Percentiles rank a stretch among this genome's conserved stretches.
These are phyloP conservation scores for Taphrina flavorubra DNA, from an alignment of 1,139 yeast species.

Conservation along the genomic window DNA sequence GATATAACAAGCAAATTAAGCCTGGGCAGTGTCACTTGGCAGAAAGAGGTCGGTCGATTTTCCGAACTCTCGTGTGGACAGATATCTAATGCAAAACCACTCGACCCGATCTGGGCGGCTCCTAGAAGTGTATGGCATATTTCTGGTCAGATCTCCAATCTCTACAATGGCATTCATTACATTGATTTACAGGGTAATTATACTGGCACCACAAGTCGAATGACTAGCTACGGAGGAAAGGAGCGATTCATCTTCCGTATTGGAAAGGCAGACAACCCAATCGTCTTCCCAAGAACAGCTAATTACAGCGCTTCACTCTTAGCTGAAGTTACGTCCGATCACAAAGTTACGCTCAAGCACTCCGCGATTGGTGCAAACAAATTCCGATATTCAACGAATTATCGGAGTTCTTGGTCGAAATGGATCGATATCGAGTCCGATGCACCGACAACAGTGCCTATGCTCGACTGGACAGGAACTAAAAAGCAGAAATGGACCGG, in stretches of 20 bases:
- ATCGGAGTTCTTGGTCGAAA: slow-evolving; percentile 33
- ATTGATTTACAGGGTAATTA: slow-evolving; percentile 24
- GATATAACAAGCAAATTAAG: slow-evolving; percentile 11
- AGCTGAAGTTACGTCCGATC: slow-evolving; percentile 6
- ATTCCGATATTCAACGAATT: slow-evolving; percentile 39
- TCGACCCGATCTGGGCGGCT: slow-evolving; percentile 28
- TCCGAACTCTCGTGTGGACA: slow-evolving; percentile 9
- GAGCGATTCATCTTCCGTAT: slow-evolving; percentile 31
- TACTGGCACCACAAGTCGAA: not conserved
- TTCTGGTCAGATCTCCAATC: slow-evolving; percentile 11
- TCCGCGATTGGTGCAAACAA: slow-evolving; percentile 40
- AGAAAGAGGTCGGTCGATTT: slow-evolving; percentile 13
- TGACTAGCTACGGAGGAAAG: slow-evolving; percentile 19
- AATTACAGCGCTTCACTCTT: slow-evolving; percentile 27
- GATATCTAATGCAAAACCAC: not conserved
- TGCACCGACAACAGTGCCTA: slow-evolving; percentile 15
- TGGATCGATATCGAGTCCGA: slow-evolving; percentile 23
- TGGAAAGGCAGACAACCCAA: slow-evolving; percentile 39
- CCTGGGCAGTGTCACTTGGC: slow-evolving; percentile 10
- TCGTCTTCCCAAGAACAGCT: slow-evolving; percentile 35
- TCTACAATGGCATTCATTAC: slow-evolving; percentile 19
- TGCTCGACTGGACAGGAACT: slow-evolving; percentile 39
- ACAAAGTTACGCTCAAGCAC: slow-evolving; percentile 31
- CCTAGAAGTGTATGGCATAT: slow-evolving; percentile 28
- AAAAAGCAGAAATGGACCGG: slow-evolving; percentile 38